phyloP scores from a whole-genome alignment of 106 monocot genomes.

The Ottelia alismoides region DNA sequence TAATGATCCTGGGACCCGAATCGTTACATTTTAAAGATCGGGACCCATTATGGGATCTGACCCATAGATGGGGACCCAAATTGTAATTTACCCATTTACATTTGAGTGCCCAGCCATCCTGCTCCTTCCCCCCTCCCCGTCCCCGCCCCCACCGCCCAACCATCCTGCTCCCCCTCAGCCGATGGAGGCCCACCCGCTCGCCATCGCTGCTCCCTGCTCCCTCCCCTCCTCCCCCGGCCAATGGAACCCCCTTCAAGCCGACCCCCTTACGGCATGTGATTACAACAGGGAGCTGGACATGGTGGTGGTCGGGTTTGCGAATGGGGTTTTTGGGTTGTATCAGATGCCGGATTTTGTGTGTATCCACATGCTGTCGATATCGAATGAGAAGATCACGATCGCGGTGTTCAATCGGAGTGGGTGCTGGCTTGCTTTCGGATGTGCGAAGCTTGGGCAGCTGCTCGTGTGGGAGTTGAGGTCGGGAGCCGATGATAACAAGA shows the following conservation, averaged over 20 bases:
- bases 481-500: conserved; percentile 97
- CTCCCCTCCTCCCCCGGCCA: too few species aligned
- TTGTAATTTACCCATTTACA: conserved; percentile 59
- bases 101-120: conserved; percentile 62
- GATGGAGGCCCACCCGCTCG: conserved; percentile 60
- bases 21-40: too few species aligned
- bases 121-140: conserved; percentile 50
- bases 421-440: conserved; percentile 91
- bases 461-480: conserved; percentile 99
- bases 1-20: too few species aligned
- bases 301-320: conserved; percentile 93
- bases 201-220: conserved; percentile 48
- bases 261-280: conserved; percentile 74
- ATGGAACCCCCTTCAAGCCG: conserved; percentile 76
- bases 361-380: conserved; percentile 81
- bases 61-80: too few species aligned
- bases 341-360: conserved; percentile 99
- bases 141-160: conserved; percentile 48
- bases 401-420: conserved; percentile 70
- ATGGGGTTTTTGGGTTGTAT: conserved; percentile 94
- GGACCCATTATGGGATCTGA: too few species aligned
- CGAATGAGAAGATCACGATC: conserved; percentile 88
- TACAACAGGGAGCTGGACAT: conserved; percentile 89
- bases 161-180: conserved; percentile 36
- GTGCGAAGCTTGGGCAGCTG: conserved; percentile 93